These are phyloP conservation scores for Primulina huaijiensis DNA, from an alignment of 257 asterid genomes.

Conservation along the genomic window DNA sequence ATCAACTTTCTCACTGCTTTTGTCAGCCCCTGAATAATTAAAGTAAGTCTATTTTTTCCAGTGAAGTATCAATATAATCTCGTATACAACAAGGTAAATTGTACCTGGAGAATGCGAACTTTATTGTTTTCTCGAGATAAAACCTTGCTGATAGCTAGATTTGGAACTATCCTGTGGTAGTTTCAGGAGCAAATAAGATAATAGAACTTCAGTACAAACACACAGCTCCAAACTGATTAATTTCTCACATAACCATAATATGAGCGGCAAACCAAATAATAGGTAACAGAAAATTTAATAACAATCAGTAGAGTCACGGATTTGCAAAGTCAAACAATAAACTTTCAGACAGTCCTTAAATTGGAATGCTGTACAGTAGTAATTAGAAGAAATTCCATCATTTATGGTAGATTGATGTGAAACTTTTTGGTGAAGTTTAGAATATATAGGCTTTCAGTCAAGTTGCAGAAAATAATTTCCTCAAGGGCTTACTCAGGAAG, in stretches of 20 bases:
- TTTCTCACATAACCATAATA: neutral
- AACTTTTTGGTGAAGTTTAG: neutral
- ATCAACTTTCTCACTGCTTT: too few relatives aligned
- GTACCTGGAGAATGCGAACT: conserved; percentile 94
- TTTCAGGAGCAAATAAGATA: conserved; percentile 10
- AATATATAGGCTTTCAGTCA: neutral
- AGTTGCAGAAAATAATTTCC: neutral
- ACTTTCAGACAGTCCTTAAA: conserved; percentile 9
- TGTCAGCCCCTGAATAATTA: too few relatives aligned
- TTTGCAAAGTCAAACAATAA: conserved; percentile 3
- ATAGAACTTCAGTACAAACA: neutral
- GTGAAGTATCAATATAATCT: conserved; percentile 5
- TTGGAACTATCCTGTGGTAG: conserved; percentile 88
- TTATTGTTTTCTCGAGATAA: conserved; percentile 81
- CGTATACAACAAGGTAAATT: neutral
- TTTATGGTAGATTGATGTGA: neutral
- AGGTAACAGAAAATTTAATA: neutral
- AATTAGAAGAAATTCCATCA: conserved; percentile 15
- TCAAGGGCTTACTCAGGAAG: conserved; percentile 74
- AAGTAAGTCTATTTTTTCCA: neutral
- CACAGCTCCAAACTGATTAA: conserved; percentile 3
- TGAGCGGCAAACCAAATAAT: neutral
- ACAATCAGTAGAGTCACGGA: neutral
- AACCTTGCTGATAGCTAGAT: conserved; percentile 92
- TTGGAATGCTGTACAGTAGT: neutral